Conservation (phyloP, 768 basidiomycete species). For the Amanita pallidorosea region DNA sequence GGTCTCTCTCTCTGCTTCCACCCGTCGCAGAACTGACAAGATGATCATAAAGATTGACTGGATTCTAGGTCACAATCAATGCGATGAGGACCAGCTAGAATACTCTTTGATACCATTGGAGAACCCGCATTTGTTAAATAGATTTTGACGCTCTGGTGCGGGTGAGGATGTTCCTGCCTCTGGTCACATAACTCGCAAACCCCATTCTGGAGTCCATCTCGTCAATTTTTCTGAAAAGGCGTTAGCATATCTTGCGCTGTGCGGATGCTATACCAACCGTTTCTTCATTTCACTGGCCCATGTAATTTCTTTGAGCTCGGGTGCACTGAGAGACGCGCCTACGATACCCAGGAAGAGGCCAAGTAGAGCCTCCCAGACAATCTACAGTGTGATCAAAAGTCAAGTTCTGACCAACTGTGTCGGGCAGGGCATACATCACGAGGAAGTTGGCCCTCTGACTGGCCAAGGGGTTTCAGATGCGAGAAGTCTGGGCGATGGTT, state of each 20-base stretch:
- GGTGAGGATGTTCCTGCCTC: constrained; percentile 38
- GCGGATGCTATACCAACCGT: constrained; percentile 36
- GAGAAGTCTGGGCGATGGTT: constrained; percentile 46
- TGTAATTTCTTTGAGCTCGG: constrained; percentile 67
- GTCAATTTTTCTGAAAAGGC: constrained; percentile 49
- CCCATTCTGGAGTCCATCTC: constrained; percentile 62
- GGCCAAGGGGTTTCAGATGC: constrained; percentile 63
- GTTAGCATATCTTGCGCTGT: constrained; percentile 2
- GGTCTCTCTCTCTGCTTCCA: no score
- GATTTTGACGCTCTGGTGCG: neutral
- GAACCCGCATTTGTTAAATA: neutral
- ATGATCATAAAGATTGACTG: no score
- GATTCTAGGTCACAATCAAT: no score
- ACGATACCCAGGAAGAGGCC: constrained; percentile 59
- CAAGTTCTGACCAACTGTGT: neutral
- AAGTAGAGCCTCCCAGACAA: constrained; percentile 53
- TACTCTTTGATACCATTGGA: no score
- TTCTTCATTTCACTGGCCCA: constrained; percentile 88
- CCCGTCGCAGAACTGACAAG: no score
- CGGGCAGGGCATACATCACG: constrained; percentile 33
- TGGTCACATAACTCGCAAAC: constrained; percentile 54
- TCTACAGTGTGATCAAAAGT: constrained; percentile 27
- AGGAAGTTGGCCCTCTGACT: constrained; percentile 59
- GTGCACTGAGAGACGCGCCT: constrained; percentile 62
- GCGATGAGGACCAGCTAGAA: no score